Evolutionary conservation across 768 basidiomycete species (phyloP).

Genomic region (Kwoniella sp.): DNA sequence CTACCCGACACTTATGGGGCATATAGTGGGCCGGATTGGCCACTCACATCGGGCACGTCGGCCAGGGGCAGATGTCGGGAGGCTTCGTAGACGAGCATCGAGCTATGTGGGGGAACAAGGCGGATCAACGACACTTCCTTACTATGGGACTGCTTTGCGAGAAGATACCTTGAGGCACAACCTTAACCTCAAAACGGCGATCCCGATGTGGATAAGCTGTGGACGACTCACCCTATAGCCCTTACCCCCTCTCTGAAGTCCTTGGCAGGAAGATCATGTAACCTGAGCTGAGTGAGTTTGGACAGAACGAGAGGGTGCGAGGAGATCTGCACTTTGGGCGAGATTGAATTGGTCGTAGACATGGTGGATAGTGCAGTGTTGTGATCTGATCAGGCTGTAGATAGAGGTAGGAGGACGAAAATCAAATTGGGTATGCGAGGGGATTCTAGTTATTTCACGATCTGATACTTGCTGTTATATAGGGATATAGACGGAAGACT

Average conservation of each 20-base stretch:
- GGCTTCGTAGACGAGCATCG: constrained; percentile 49
- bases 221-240: constrained; percentile 43
- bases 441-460: too few relatives aligned
- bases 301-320: constrained; percentile 43
- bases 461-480: too few relatives aligned
- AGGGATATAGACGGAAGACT: neutral
- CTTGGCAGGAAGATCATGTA: constrained; percentile 48
- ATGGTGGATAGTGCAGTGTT: neutral
- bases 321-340: constrained; percentile 38
- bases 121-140: neutral
- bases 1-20: too few relatives aligned
- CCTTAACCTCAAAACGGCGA: too few relatives aligned
- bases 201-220: too few relatives aligned
- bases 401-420: too few relatives aligned
- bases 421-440: too few relatives aligned
- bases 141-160: too few relatives aligned
- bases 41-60: constrained; percentile 36
- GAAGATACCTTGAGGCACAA: too few relatives aligned
- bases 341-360: constrained; percentile 9
- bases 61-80: constrained; percentile 34
- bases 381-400: too few relatives aligned
- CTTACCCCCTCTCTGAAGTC: constrained; percentile 48
- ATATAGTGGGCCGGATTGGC: too few relatives aligned
- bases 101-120: constrained; percentile 11
- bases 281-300: constrained; percentile 45